These are phyloP conservation scores for Chaetomiaceae sp. DNA, from an alignment of 2,329 filamentous ascomycete genomes.

Conservation along the genomic window DNA sequence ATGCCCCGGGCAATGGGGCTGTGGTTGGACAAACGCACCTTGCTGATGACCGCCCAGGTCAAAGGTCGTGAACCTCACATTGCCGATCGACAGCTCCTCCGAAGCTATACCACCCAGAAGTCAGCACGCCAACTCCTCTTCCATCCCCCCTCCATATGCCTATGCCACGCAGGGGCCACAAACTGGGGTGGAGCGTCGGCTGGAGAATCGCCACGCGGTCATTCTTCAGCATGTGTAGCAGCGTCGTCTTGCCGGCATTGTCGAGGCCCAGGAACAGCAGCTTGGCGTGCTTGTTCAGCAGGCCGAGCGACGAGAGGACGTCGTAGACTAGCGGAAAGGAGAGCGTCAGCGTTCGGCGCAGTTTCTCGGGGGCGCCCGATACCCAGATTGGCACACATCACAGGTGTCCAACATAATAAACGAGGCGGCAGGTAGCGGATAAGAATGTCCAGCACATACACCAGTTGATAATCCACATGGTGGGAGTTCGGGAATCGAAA, in stretches of 20 bases:
- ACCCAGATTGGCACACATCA: neutral
- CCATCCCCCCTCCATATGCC: neutral
- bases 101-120: conserved; percentile 51
- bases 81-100: conserved; percentile 87
- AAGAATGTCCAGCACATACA: conserved; percentile 52
- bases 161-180: conserved; percentile 31
- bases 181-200: conserved; percentile 87
- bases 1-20: too few relatives aligned
- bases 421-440: conserved; percentile 12
- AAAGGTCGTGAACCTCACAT: conserved; percentile 91
- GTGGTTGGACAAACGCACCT: conserved; percentile 44
- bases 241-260: conserved; percentile 90
- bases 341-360: conserved; percentile 26
- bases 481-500: conserved; percentile 25
- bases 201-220: conserved; percentile 87
- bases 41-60: conserved; percentile 92
- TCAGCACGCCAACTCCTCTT: conserved; percentile 11
- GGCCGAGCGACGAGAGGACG: conserved; percentile 76
- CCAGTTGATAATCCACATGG: conserved; percentile 95
- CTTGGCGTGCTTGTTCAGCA: conserved; percentile 95
- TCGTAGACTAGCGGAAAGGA: conserved; percentile 77
- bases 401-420: neutral
- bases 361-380: neutral
- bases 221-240: conserved; percentile 96
- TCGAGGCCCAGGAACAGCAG: conserved; percentile 88